Evolutionary conservation across 495 filamentous ascomycete species (phyloP), one percentile per base, ranked within the genome.

Genomic region (Peziza echinospora): DNA sequence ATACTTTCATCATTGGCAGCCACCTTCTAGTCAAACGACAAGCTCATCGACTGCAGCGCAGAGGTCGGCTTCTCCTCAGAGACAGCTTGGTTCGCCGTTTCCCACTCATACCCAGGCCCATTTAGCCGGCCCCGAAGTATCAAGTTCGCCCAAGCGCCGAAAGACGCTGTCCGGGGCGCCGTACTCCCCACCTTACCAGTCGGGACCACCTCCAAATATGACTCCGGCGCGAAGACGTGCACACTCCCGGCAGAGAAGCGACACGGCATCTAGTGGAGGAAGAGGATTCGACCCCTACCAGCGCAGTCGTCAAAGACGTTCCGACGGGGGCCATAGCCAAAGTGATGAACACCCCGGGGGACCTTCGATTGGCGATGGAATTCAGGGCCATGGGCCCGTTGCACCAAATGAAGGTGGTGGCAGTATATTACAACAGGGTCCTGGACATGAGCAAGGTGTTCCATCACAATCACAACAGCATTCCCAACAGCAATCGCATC

Each of bases 1-100:
- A 43, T 91, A 83, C 57, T 92, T 92, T 50, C 85, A 92, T 57
- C 83, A 92, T 55, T 93, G 82, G 82, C 76, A 83, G 46, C 86
- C 86, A 5, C 85, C 84, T 22, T 67, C 64, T 11, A 69, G 71
- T 5, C 74, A 77, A 60, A 60, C 11, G 8, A 28, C 25, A 52
- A 68, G 67, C 46, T 61, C 64, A 51, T 47, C 64, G 51, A 61
- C 67, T 52, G 63, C 67, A 46, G 71, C 75, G 55, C 75, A 76
- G 60, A 69, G 74, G 53, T 67, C 70, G 59, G 73, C 73, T 69
- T 70, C 64, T 67, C 68, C 64, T 59, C 61, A 60, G 67, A 67
- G 68, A 54, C 59, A 63, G 61, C 61, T 64, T 58, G 65, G 64
- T 63, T 66, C 67, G 61, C 66, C 57, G 57, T 62, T 60, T 62